Conservation (phyloP, 495 filamentous ascomycete genomes). For the Halenospora varia region DNA sequence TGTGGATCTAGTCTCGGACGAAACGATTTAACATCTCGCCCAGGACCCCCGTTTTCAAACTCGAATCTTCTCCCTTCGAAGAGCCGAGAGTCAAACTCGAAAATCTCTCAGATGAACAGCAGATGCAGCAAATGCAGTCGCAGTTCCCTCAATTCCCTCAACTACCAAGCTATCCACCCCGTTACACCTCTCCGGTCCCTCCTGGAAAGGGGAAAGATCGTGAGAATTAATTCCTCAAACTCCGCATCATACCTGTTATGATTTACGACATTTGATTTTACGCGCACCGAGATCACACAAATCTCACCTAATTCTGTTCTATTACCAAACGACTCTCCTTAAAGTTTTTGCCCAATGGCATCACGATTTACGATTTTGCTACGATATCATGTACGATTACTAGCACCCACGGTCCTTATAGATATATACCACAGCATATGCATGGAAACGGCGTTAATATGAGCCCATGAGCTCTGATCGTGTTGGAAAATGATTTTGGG, state of each 20-base stretch:
- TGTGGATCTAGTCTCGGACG: conserved; percentile 27
- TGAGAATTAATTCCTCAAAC: conserved; percentile 17
- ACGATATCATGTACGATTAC: conserved; percentile 26
- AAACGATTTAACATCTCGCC: conserved; percentile 27
- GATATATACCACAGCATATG: conserved; percentile 24
- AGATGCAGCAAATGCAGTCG: conserved; percentile 8
- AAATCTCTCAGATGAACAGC: conserved; percentile 11
- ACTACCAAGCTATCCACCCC: conserved; percentile 25
- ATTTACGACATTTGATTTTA: conserved; percentile 7
- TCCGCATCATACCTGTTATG: conserved; percentile 1
- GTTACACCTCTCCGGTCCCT: conserved; percentile 17
- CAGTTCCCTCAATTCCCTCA: conserved; percentile 8
- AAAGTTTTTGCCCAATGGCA: conserved; percentile 5
- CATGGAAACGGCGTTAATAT: conserved; percentile 22
- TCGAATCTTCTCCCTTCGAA: conserved; percentile 17
- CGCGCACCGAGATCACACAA: conserved; percentile 13
- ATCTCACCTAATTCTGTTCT: conserved; percentile 16
- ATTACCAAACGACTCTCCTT: conserved; percentile 23
- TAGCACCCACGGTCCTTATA: conserved; percentile 24
- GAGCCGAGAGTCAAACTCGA: conserved; percentile 17
- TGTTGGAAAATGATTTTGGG: conserved; percentile 11
- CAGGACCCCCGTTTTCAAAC: conserved; percentile 24
- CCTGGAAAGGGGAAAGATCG: conserved; percentile 26
- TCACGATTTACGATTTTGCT: conserved; percentile 26
- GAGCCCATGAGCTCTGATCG: conserved; percentile 5